phyloP scores from a whole-genome alignment of 495 filamentous ascomycete genomes.

The Penicillium goetzii region DNA sequence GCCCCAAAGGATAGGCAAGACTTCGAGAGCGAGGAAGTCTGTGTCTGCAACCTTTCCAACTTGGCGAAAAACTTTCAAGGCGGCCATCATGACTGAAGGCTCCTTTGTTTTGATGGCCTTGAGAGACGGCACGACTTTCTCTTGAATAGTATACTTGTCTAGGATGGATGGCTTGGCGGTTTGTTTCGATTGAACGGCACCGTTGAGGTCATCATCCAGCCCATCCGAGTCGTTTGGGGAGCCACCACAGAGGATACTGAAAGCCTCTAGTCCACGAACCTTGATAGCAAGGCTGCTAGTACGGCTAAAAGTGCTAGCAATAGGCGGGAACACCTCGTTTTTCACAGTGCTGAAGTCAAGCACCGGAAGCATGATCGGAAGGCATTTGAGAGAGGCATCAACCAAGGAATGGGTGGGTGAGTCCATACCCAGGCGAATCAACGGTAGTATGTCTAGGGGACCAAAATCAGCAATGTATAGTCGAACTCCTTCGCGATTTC shows the following conservation, averaged over 20 bases:
- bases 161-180: conserved; percentile 71
- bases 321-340: conserved; percentile 89
- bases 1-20: conserved; percentile 85
- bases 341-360: conserved; percentile 96
- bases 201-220: conserved; percentile 71
- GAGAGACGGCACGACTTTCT: conserved; percentile 89
- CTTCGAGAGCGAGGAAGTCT: conserved; percentile 92
- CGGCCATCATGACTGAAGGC: conserved; percentile 95
- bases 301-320: conserved; percentile 85
- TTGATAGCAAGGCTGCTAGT: conserved; percentile 94
- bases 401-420: conserved; percentile 86
- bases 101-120: conserved; percentile 97
- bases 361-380: conserved; percentile 74
- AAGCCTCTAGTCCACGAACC: conserved; percentile 85
- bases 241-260: conserved; percentile 86
- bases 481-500: conserved; percentile 25
- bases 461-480: conserved; percentile 12
- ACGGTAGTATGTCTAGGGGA: conserved; percentile 75
- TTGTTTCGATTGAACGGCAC: conserved; percentile 54
- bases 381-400: conserved; percentile 75
- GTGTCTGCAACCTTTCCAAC: conserved; percentile 81
- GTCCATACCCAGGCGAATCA: conserved; percentile 79
- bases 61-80: conserved; percentile 78
- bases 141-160: conserved; percentile 97
- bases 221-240: conserved; percentile 42